A percentile compares a stretch with the other conserved stretches of the same genome.
phyloP scores from a whole-genome alignment of 129 eudicot genomes.

The Escallonia herrerae region DNA sequence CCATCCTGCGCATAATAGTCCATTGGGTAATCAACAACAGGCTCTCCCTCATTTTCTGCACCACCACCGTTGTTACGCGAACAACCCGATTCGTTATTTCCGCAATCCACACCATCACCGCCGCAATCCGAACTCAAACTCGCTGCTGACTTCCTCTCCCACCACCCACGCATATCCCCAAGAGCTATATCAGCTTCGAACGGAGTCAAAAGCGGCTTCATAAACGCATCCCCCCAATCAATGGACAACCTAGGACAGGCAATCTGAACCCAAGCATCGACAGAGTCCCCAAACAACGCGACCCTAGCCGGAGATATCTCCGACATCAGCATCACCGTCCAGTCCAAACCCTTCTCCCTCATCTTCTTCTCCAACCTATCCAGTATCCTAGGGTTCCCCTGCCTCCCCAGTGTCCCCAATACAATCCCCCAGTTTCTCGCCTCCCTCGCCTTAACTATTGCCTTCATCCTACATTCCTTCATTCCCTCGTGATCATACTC shows the following conservation, averaged over 20 bases:
- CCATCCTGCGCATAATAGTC: slow-evolving; percentile 97
- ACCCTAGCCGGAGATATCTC: slow-evolving; percentile 78
- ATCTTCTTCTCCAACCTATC: slow-evolving; percentile 80
- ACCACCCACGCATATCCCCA: slow-evolving; percentile 89
- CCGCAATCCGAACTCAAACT: slow-evolving; percentile 8
- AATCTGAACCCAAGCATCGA: slow-evolving; percentile 93
- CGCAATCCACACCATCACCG: slow-evolving; percentile 22
- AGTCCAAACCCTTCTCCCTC: slow-evolving; percentile 61
- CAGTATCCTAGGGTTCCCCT: slow-evolving; percentile 79
- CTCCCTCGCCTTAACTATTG: slow-evolving; percentile 43
- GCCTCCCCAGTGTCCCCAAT: slow-evolving; percentile 88
- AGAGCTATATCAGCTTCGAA: slow-evolving; percentile 97
- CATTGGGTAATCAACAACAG: slow-evolving; percentile 74
- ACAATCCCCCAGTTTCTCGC: slow-evolving; percentile 85
- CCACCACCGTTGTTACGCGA: slow-evolving; percentile 21
- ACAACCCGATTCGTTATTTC: slow-evolving; percentile 34
- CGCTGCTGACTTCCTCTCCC: slow-evolving; percentile 55
- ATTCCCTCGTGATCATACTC: slow-evolving; percentile 91
- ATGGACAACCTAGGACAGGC: slow-evolving; percentile 92
- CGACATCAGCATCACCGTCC: slow-evolving; percentile 80
- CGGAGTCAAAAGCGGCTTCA: slow-evolving; percentile 60
- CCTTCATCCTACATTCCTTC: slow-evolving; percentile 71
- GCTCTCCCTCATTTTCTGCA: slow-evolving; percentile 16
- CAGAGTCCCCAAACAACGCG: slow-evolving; percentile 77
- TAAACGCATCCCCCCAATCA: slow-evolving; percentile 97